A percentile compares a stretch with the other conserved stretches of the same genome.
Evolutionary conservation across 805 yeast species (phyloP).

Genomic region (Tetrapisispora arboricola): DNA sequence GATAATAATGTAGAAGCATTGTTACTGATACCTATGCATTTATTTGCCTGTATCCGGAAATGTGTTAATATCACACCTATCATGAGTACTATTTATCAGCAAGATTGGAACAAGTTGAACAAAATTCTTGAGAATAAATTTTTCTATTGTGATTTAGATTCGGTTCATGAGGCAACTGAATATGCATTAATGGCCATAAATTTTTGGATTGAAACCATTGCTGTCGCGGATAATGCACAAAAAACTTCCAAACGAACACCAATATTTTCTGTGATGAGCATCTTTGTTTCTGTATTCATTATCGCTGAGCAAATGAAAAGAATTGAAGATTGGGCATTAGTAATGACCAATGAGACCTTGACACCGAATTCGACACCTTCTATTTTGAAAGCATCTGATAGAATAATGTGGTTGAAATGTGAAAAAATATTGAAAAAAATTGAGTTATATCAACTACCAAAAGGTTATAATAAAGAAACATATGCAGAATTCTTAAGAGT

Average conservation of each 20-base stretch:
- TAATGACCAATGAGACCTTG: constrained; percentile 32
- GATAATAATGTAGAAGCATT: constrained; percentile 49
- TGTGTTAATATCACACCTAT: constrained; percentile 54
- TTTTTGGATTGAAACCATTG: constrained; percentile 65
- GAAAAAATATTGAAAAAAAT: constrained; percentile 50
- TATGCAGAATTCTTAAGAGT: constrained; percentile 49
- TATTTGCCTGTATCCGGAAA: constrained; percentile 57
- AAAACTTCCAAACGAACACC: constrained; percentile 66
- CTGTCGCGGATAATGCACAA: constrained; percentile 49
- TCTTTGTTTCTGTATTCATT: constrained; percentile 46
- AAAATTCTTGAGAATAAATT: constrained; percentile 31
- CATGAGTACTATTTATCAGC: constrained; percentile 47
- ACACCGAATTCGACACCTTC: constrained; percentile 26
- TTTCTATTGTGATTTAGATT: constrained; percentile 46
- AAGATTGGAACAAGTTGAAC: constrained; percentile 65
- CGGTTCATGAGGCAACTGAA: constrained; percentile 51
- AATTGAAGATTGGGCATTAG: constrained; percentile 42
- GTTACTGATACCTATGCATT: constrained; percentile 53
- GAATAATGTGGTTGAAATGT: constrained; percentile 56
- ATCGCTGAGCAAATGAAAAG: constrained; percentile 49
- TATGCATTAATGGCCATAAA: constrained; percentile 50
- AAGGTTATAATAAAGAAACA: constrained; percentile 39
- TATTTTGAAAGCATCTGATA: constrained; percentile 37
- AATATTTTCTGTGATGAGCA: constrained; percentile 61
- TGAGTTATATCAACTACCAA: constrained; percentile 45